A percentile compares a stretch with the other conserved stretches of the same genome.
Conservation (phyloP, 208 protist species). For the Acanthamoeba culbertsoni region DNA sequence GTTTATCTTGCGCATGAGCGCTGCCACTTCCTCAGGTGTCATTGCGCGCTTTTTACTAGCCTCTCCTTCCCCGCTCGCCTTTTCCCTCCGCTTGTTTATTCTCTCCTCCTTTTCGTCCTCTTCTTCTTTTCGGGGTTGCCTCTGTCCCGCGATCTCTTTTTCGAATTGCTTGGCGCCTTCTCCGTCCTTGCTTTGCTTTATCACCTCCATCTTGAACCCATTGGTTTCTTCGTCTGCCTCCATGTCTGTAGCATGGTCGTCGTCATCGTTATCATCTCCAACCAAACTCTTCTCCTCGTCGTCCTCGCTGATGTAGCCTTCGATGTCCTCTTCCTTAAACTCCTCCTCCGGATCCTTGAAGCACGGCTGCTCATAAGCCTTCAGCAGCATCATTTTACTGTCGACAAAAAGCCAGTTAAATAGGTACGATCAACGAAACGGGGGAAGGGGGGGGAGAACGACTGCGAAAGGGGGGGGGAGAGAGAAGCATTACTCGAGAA, state of each 20-base stretch:
- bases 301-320: not conserved
- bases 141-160: not conserved
- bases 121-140: not conserved
- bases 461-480: not conserved
- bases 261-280: no score
- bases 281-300: not conserved
- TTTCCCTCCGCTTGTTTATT: not conserved
- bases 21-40: not conserved
- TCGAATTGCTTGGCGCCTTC: not conserved
- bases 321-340: not conserved
- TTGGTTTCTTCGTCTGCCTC: not conserved
- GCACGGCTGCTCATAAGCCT: not conserved
- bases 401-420: not conserved
- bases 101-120: not conserved
- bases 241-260: not conserved
- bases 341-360: conserved; percentile 31
- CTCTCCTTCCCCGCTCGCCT: not conserved
- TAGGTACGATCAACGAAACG: not conserved
- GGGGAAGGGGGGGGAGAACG: not conserved
- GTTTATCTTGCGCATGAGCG: conserved; percentile 19
- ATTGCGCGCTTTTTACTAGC: not conserved
- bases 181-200: not conserved
- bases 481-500: not conserved
- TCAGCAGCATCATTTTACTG: not conserved
- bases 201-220: not conserved